These are phyloP conservation scores for Starmerella stellata DNA, from an alignment of 805 yeast genomes.

Conservation along the genomic window DNA sequence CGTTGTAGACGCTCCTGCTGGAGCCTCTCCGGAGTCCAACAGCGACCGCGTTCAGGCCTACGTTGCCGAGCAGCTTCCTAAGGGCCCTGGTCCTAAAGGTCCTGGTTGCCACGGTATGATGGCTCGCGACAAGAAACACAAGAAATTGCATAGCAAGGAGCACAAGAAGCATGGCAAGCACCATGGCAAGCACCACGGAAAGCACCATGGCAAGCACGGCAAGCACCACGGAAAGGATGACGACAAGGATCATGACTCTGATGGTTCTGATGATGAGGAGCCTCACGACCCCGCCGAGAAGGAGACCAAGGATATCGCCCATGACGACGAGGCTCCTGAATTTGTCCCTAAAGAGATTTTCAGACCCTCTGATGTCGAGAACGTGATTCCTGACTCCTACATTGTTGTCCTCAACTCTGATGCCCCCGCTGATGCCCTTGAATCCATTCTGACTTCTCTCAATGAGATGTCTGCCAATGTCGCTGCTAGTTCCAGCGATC, in stretches of 20 bases:
- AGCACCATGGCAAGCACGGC: no score
- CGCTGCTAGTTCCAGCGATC: slow-evolving; percentile 25
- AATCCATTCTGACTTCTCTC: slow-evolving; percentile 54
- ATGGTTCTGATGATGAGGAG: neutral
- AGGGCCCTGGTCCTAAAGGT: slow-evolving; percentile 4
- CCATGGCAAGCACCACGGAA: no score
- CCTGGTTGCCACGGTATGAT: neutral
- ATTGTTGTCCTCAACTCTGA: slow-evolving; percentile 68
- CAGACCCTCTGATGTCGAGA: slow-evolving; percentile 5
- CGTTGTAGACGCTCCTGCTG: neutral
- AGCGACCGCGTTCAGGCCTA: neutral
- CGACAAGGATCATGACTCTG: no score
- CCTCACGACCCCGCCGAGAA: neutral
- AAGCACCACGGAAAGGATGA: no score
- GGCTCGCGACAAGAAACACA: neutral
- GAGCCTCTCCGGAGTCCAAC: slow-evolving; percentile 1
- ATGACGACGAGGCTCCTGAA: neutral
- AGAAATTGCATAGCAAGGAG: neutral
- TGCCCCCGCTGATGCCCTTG: slow-evolving; percentile 34
- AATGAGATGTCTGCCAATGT: slow-evolving; percentile 22
- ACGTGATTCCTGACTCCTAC: slow-evolving; percentile 29
- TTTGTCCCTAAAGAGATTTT: slow-evolving; percentile 3
- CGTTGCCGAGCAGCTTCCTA: neutral
- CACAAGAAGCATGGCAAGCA: neutral
- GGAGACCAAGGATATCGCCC: no score